A percentile compares a stretch with the other conserved stretches of the same genome.
phyloP scores from a whole-genome alignment of 2,329 filamentous ascomycete species.

The Pseudogymnoascus sp. region DNA sequence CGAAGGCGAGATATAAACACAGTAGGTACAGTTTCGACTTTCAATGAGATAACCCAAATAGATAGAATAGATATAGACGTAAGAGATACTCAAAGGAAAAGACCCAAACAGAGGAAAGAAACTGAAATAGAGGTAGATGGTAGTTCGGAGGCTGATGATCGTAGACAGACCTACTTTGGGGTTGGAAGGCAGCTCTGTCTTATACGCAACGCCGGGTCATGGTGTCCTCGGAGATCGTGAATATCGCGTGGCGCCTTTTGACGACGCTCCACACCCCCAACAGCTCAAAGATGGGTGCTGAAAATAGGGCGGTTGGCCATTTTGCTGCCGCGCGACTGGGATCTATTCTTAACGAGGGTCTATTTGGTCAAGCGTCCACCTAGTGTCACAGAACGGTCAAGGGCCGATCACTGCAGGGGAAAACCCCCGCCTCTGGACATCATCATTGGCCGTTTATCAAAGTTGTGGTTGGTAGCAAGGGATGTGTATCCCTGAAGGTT shows the following conservation, averaged over 20 bases:
- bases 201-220: background rate
- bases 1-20: slow-evolving; percentile 2
- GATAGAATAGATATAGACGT: slow-evolving; percentile 6
- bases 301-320: slow-evolving; percentile 7
- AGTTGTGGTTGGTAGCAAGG: background rate
- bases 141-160: background rate
- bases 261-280: slow-evolving; percentile 2
- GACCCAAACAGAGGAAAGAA: slow-evolving; percentile 3
- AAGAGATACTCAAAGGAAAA: slow-evolving; percentile 8
- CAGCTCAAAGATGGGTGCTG: background rate
- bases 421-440: background rate
- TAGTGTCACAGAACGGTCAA: slow-evolving; percentile 5
- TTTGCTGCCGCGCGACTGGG: slow-evolving; percentile 6
- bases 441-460: background rate
- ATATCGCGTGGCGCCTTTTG: slow-evolving; percentile 8
- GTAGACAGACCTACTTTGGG: slow-evolving; percentile 9
- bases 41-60: background rate
- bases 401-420: slow-evolving; percentile 1
- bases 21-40: slow-evolving; percentile 3
- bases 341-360: slow-evolving; percentile 8
- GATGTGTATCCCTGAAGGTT: background rate
- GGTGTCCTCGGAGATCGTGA: slow-evolving; percentile 3
- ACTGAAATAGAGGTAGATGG: slow-evolving; percentile 1
- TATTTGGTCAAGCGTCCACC: slow-evolving; percentile 4
- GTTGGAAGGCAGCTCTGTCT: background rate